These are phyloP conservation scores for Suhomyces xylopsoci DNA, from an alignment of 805 yeast species.

Conservation along the genomic window DNA sequence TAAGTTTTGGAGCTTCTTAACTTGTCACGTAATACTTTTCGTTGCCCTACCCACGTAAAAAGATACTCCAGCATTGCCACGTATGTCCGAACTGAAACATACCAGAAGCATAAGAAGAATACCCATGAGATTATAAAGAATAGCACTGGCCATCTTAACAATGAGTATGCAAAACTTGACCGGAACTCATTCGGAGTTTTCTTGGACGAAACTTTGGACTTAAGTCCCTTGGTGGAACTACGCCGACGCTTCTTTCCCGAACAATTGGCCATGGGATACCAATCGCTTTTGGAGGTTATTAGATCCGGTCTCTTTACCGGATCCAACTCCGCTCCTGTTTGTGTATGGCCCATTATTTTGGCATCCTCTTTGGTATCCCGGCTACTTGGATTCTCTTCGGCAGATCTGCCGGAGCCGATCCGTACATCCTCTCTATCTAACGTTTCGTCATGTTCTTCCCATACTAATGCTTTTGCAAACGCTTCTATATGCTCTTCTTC, in stretches of 20 bases:
- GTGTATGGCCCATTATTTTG: not conserved
- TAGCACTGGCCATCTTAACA: slow-evolving; percentile 67
- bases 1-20: slow-evolving; percentile 51
- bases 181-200: slow-evolving; percentile 32
- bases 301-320: slow-evolving; percentile 13
- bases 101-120: slow-evolving; percentile 43
- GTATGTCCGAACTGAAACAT: slow-evolving; percentile 52
- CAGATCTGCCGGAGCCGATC: not conserved
- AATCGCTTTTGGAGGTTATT: slow-evolving; percentile 24
- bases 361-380: not conserved
- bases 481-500: slow-evolving; percentile 35
- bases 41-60: slow-evolving; percentile 59
- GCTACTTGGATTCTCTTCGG: not conserved
- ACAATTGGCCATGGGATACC: slow-evolving; percentile 22
- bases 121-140: slow-evolving; percentile 55
- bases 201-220: not conserved
- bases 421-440: not conserved
- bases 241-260: not conserved
- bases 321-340: not conserved
- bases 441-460: slow-evolving; percentile 31
- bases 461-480: slow-evolving; percentile 38
- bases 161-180: slow-evolving; percentile 27
- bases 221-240: not conserved
- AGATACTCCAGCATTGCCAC: slow-evolving; percentile 62
- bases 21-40: slow-evolving; percentile 47